These are phyloP conservation scores for Fagopyrum esculentum DNA, from an alignment of 148 eudicot species.

Conservation along the genomic window DNA sequence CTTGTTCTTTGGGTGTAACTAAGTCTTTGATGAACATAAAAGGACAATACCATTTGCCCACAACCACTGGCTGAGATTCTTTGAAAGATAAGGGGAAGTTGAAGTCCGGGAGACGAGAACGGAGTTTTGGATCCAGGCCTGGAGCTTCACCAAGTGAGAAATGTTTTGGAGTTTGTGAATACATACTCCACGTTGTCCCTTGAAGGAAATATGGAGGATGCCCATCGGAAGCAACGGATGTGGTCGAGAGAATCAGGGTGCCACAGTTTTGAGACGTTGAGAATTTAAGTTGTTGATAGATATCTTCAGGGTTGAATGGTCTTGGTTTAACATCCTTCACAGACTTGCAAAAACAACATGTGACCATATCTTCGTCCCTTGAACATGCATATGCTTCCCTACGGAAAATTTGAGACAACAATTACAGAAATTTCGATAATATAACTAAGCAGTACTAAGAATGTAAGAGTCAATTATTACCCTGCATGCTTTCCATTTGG, in stretches of 20 bases:
- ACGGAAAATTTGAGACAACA: neutral
- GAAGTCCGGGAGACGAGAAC: slow-evolving; percentile 31
- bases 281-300: slow-evolving; percentile 51
- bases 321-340: slow-evolving; percentile 19
- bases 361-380: slow-evolving; percentile 16
- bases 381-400: slow-evolving; percentile 23
- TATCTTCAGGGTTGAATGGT: slow-evolving; percentile 18
- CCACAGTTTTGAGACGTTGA: slow-evolving; percentile 3
- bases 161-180: slow-evolving; percentile 21
- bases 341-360: slow-evolving; percentile 4
- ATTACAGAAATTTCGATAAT: neutral
- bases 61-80: slow-evolving; percentile 22
- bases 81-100: slow-evolving; percentile 17
- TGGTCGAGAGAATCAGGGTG: slow-evolving; percentile 18
- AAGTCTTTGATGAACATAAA: slow-evolving; percentile 44
- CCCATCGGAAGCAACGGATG: slow-evolving; percentile 39
- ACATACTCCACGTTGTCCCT: slow-evolving; percentile 27
- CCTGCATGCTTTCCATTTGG: slow-evolving; percentile 19
- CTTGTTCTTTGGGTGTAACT: slow-evolving; percentile 22
- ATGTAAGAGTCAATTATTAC: slow-evolving; percentile 9
- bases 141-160: slow-evolving; percentile 32
- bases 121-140: slow-evolving; percentile 19
- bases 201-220: slow-evolving; percentile 45
- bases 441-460: neutral
- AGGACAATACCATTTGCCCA: slow-evolving; percentile 71